Evolutionary conservation across 164 flowering plant genomes (phyloP), one percentile per base, ranked within the genome.

Genomic region (Saururus chinensis): DNA sequence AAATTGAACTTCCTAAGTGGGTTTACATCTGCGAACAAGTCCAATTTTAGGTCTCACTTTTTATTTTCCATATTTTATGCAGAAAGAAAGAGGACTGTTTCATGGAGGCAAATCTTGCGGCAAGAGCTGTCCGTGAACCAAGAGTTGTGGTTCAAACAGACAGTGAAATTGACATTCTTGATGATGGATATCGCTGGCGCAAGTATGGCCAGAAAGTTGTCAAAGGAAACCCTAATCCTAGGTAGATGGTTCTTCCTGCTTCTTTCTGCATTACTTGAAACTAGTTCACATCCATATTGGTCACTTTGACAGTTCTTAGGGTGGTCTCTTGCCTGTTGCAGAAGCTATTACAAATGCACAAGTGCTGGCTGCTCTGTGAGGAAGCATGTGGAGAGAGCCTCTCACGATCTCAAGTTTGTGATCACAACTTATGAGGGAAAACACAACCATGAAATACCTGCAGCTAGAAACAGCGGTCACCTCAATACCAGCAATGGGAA

Each of bases 261-360:
- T 53, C 19, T 52, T 30, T 30, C 37, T 30, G 37, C 37, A 30
- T 30, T 16, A 19, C 23, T 22, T 42, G 25, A 52, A 30, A 20
- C 49, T 53, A 17, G 9, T 53, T 40, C 14, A 37, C 19, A 19
- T n/a, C 60, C 5, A 35, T 51, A 4, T 52, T 41, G 53, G 4
- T 30, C 1, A 37, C 1, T n/a, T 51, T 19, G 1, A 56, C 13
- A 48, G 24, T 57, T 51, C 4, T 30, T 21, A 19, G 21, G 19
- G 23, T 40, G 51, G 35, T 20, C 53, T 9, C 57, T 59, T 25
- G 21, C 1, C 23, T 56, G 23, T 17, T 62, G 41, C 75, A 89
- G 97, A 90, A 90, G 92, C 76, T 90, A 90, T 75, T 90, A 86
- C 80, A 90, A 90, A 72, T 90, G 97, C 82, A 87, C 92, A 4